Evolutionary conservation across 1,284 basidiomycete species (phyloP).

Genomic region (Trametes pubescens): DNA sequence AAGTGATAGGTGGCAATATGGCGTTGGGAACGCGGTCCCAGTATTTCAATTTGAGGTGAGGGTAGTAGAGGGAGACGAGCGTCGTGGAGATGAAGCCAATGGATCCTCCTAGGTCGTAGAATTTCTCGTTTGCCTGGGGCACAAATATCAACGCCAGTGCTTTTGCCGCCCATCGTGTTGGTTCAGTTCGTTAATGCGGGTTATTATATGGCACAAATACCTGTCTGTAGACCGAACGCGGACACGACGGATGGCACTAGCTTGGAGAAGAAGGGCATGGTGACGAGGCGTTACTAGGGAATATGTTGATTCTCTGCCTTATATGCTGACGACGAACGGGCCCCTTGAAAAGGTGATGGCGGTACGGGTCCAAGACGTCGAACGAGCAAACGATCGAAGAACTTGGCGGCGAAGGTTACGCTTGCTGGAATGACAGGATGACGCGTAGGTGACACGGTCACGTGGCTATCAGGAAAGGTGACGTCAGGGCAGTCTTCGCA

Average conservation of each 20-base stretch:
- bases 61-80: conserved; percentile 69
- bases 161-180: conserved; percentile 27
- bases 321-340: too few relatives aligned
- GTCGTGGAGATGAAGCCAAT: conserved; percentile 75
- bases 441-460: conserved; percentile 22
- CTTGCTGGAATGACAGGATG: conserved; percentile 1
- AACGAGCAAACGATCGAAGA: neutral
- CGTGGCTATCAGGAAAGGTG: conserved; percentile 12
- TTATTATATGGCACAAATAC: conserved; percentile 37
- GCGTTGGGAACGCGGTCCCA: conserved; percentile 46
- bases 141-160: conserved; percentile 63
- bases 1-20: conserved; percentile 52
- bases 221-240: conserved; percentile 50
- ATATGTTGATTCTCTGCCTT: neutral
- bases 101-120: conserved; percentile 67
- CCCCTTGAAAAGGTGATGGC: neutral
- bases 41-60: conserved; percentile 57
- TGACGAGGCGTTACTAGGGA: neutral
- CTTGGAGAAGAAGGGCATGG: conserved; percentile 49
- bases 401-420: too few relatives aligned
- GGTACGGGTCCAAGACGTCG: conserved; percentile 12
- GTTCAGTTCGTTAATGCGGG: neutral
- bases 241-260: conserved; percentile 47
- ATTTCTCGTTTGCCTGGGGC: conserved; percentile 63
- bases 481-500: conserved; percentile 18